phyloP scores from a whole-genome alignment of 768 basidiomycete species.

The Xerocomus potaroensis region DNA sequence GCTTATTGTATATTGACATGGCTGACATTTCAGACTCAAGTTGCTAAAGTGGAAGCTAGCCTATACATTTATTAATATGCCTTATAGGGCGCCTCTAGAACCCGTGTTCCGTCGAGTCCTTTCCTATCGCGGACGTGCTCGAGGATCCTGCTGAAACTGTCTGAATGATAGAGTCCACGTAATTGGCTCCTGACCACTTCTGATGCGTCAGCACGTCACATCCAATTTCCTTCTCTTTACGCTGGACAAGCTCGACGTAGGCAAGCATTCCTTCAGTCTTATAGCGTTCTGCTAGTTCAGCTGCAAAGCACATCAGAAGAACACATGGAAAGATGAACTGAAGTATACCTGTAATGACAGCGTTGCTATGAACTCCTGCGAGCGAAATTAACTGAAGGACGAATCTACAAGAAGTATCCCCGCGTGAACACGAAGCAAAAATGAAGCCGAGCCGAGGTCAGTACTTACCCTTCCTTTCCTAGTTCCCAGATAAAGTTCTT shows the following conservation, averaged over 20 bases:
- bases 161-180: slow-evolving; percentile 81
- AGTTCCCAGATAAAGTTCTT: slow-evolving; percentile 90
- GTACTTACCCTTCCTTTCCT: slow-evolving; percentile 73
- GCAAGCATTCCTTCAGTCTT: slow-evolving; percentile 91
- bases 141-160: slow-evolving; percentile 86
- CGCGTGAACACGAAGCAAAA: slow-evolving; percentile 1
- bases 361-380: slow-evolving; percentile 85
- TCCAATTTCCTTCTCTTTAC: slow-evolving; percentile 83
- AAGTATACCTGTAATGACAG: slow-evolving; percentile 63
- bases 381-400: slow-evolving; percentile 87
- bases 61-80: slow-evolving; percentile 1
- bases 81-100: slow-evolving; percentile 43
- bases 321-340: not conserved
- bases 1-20: not conserved
- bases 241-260: slow-evolving; percentile 84
- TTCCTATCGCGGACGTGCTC: slow-evolving; percentile 76
- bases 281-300: slow-evolving; percentile 74
- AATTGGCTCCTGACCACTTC: slow-evolving; percentile 95
- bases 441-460: not conserved
- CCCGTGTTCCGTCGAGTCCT: slow-evolving; percentile 85
- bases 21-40: slow-evolving; percentile 3
- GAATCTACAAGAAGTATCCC: slow-evolving; percentile 47
- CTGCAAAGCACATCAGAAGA: slow-evolving; percentile 32
- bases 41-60: not conserved
- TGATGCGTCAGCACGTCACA: slow-evolving; percentile 92